phyloP scores from a whole-genome alignment of 495 filamentous ascomycete species.

The Neurospora sp. region DNA sequence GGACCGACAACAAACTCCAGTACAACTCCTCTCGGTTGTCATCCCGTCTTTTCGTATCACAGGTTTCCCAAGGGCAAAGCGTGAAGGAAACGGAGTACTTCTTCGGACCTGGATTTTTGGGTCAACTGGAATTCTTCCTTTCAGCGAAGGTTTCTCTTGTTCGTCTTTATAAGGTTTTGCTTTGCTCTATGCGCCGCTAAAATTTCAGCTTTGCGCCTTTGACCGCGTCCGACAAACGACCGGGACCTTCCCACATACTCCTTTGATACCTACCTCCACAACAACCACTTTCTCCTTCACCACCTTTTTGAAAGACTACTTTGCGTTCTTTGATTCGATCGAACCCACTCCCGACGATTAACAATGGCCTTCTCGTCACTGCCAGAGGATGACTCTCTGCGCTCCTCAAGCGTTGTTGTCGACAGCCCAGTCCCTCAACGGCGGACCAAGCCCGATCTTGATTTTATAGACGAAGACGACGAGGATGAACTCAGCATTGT shows the following conservation, averaged over 20 bases:
- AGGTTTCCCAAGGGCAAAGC: neutral
- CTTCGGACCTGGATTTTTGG: neutral
- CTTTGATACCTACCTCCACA: neutral
- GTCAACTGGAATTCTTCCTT: neutral
- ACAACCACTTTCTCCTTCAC: neutral
- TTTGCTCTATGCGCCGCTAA: neutral
- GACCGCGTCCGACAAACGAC: neutral
- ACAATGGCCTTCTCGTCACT: slow-evolving; percentile 9
- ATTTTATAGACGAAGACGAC: slow-evolving; percentile 8
- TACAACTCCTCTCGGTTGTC: neutral
- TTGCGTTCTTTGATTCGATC: neutral
- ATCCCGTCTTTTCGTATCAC: neutral
- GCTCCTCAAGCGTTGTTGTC: neutral
- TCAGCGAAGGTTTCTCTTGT: neutral
- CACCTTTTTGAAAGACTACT: neutral
- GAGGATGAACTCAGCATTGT: slow-evolving; percentile 13
- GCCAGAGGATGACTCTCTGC: neutral
- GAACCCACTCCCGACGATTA: neutral
- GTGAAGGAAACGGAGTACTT: neutral
- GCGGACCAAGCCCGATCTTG: neutral
- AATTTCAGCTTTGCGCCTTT: neutral
- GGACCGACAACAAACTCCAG: neutral
- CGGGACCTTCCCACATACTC: neutral
- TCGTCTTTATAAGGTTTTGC: neutral
- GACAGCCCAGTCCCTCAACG: neutral